Percentiles rank a stretch among this genome's conserved stretches.
Evolutionary conservation across 2,329 filamentous ascomycete genomes (phyloP).

Genomic region (Chrysoporthe deuterocubensis): DNA sequence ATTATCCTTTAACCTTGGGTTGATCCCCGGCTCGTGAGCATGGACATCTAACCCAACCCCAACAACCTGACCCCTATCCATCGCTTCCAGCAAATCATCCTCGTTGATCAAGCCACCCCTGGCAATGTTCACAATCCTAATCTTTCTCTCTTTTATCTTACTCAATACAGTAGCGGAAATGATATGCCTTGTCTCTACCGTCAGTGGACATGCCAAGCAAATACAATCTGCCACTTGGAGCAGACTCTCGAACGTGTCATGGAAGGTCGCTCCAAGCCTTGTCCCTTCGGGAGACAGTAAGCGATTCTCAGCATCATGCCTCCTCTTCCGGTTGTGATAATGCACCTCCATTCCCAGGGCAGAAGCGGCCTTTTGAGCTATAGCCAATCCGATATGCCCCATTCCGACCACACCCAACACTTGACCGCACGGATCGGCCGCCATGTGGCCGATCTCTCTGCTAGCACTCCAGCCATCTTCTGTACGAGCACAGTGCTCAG

Average conservation of each 20-base stretch:
- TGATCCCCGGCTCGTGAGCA: conserved; percentile 40
- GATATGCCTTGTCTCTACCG: conserved; percentile 34
- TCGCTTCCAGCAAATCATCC: conserved; percentile 38
- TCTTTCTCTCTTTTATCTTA: conserved; percentile 32
- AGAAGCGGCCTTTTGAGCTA: conserved; percentile 35
- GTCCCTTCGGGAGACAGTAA: conserved; percentile 10
- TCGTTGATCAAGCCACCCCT: conserved; percentile 41
- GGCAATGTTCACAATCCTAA: conserved; percentile 42
- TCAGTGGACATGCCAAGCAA: conserved; percentile 40
- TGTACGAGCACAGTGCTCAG: conserved; percentile 31
- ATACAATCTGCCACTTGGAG: conserved; percentile 36
- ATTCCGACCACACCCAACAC: conserved; percentile 41
- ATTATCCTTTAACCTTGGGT: conserved; percentile 36
- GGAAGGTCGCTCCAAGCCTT: conserved; percentile 18
- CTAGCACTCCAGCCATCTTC: conserved; percentile 29
- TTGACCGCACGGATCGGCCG: conserved; percentile 35
- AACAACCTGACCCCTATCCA: conserved; percentile 38
- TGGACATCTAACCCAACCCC: conserved; percentile 43
- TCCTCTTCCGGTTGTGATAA: conserved; percentile 36
- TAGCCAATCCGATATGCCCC: conserved; percentile 40
- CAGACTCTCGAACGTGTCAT: conserved; percentile 36
- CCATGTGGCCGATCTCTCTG: conserved; percentile 30
- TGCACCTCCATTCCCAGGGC: conserved; percentile 39
- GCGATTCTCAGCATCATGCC: conserved; percentile 1
- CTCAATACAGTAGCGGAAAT: conserved; percentile 31